Conservation (phyloP, 495 filamentous ascomycete genomes). For the Apiosordaria backusii region DNA sequence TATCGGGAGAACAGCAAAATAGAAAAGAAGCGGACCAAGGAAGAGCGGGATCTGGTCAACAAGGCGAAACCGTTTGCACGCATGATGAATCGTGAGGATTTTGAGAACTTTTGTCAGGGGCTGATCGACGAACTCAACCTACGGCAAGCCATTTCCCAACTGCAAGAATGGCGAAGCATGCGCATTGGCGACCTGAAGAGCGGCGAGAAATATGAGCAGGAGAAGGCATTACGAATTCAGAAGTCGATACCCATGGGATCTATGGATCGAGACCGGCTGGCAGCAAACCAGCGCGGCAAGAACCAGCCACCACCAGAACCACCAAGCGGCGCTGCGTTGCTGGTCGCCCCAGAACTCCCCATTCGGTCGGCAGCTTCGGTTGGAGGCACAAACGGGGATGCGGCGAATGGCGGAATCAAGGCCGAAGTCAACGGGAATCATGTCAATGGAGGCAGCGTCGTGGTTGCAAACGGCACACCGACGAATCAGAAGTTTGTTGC, state of each 20-base stretch:
- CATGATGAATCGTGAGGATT: conserved; percentile 93
- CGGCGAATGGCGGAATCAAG: conserved; percentile 18
- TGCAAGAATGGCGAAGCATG: conserved; percentile 90
- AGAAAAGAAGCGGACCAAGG: conserved; percentile 94
- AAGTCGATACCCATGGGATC: conserved; percentile 66
- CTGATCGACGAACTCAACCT: conserved; percentile 88
- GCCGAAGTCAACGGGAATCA: conserved; percentile 36
- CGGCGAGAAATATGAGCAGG: conserved; percentile 92
- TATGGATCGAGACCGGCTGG: conserved; percentile 74
- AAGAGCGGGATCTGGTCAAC: conserved; percentile 84
- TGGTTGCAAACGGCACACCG: conserved; percentile 37
- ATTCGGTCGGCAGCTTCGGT: conserved; percentile 42
- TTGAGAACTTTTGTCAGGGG: conserved; percentile 76
- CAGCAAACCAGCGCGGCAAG: conserved; percentile 57
- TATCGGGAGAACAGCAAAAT: conserved; percentile 80
- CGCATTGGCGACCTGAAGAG: conserved; percentile 76
- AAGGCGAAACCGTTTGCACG: conserved; percentile 94
- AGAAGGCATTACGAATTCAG: conserved; percentile 75
- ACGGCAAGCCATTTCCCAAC: conserved; percentile 79
- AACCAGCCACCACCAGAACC: conserved; percentile 61
- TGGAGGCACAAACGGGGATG: conserved; percentile 18
- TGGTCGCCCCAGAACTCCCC: conserved; percentile 74
- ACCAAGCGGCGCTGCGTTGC: conserved; percentile 63
- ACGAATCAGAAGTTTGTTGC: conserved; percentile 42
- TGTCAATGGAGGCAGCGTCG: conserved; percentile 41